Percentiles rank a stretch among this genome's conserved stretches.
phyloP scores from a whole-genome alignment of 495 filamentous ascomycete genomes.

The Darksidea phi region DNA sequence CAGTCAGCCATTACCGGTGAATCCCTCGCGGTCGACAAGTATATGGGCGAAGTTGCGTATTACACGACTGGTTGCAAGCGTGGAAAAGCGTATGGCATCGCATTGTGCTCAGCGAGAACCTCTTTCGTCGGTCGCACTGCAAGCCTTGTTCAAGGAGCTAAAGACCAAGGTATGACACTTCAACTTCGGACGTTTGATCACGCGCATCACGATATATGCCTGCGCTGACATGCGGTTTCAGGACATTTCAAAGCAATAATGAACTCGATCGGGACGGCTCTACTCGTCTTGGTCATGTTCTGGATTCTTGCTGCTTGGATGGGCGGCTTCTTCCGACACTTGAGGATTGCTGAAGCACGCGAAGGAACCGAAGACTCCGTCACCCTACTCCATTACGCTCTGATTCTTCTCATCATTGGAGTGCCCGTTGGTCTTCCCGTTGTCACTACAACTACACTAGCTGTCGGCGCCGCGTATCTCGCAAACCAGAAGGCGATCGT shows the following conservation, averaged over 20 bases:
- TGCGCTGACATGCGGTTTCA: background rate
- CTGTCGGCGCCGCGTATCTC: conserved; percentile 72
- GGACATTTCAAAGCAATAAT: conserved; percentile 77
- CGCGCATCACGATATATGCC: too few relatives aligned
- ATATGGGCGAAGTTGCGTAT: conserved; percentile 69
- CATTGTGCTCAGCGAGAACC: conserved; percentile 60
- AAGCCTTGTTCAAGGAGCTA: conserved; percentile 66
- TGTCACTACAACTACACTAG: conserved; percentile 71
- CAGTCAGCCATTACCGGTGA: conserved; percentile 78
- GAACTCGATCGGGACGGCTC: conserved; percentile 69
- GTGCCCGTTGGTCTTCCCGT: conserved; percentile 75
- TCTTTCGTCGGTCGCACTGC: conserved; percentile 75
- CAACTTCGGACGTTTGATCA: too few relatives aligned
- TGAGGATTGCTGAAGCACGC: conserved; percentile 62
- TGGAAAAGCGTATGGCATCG: conserved; percentile 69
- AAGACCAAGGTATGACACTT: conserved; percentile 55
- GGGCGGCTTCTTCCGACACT: conserved; percentile 71
- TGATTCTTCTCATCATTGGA: conserved; percentile 70
- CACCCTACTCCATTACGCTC: conserved; percentile 62
- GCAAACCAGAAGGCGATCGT: conserved; percentile 74
- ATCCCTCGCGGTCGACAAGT: conserved; percentile 76
- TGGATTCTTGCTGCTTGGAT: conserved; percentile 72
- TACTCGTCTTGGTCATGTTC: conserved; percentile 70
- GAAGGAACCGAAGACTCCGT: conserved; percentile 50
- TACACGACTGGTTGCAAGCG: conserved; percentile 79